A percentile compares a stretch with the other conserved stretches of the same genome.
Conservation (phyloP, 805 yeast species). For the Kodamaea sagamina region DNA sequence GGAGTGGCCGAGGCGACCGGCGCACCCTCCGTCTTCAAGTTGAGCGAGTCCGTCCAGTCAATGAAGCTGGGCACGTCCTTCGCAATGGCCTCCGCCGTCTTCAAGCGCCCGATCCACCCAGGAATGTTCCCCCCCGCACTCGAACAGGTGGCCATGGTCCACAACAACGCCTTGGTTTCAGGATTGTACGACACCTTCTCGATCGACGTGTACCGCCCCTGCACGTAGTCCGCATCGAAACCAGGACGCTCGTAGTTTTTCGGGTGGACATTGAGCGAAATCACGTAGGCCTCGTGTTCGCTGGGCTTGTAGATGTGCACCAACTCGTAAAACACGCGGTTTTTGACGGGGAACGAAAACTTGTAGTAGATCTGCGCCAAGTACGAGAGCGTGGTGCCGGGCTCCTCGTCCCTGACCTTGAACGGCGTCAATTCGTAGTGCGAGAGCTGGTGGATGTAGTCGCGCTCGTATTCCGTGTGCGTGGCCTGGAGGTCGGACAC, state of each 20-base stretch:
- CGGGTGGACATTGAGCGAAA: conserved; percentile 38
- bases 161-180: conserved; percentile 22
- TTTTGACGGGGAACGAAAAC: conserved; percentile 38
- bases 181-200: conserved; percentile 31
- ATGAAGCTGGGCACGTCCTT: conserved; percentile 44
- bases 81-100: conserved; percentile 36
- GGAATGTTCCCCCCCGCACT: conserved; percentile 44
- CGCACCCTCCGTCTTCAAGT: conserved; percentile 7
- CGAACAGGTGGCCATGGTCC: conserved; percentile 45
- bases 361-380: conserved; percentile 34
- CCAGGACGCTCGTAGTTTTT: conserved; percentile 18
- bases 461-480: conserved; percentile 39
- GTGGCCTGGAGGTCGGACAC: conserved; percentile 19
- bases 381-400: conserved; percentile 26
- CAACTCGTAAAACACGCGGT: conserved; percentile 39
- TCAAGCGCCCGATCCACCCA: conserved; percentile 32
- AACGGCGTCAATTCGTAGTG: conserved; percentile 25
- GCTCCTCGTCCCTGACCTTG: conserved; percentile 17
- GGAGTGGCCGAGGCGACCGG: conserved; percentile 11
- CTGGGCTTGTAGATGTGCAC: conserved; percentile 28
- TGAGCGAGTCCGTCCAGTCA: conserved; percentile 25
- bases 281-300: conserved; percentile 27
- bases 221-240: conserved; percentile 21
- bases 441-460: conserved; percentile 37
- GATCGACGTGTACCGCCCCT: conserved; percentile 39